phyloP scores from a whole-genome alignment of 2,329 filamentous ascomycete genomes.

The Alternaria incomplexa region DNA sequence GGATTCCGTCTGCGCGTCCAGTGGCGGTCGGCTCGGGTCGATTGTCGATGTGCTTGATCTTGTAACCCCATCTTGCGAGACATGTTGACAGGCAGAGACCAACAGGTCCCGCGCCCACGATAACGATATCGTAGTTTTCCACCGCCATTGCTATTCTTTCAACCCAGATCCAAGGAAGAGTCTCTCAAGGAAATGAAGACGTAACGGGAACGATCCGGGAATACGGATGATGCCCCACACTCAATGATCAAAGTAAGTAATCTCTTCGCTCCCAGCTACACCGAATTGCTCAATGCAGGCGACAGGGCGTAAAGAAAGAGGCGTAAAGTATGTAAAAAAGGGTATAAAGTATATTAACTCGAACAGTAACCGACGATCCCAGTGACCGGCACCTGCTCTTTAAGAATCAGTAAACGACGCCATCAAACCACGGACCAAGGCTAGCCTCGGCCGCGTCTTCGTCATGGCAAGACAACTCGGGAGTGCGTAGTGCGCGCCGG shows the following conservation, averaged over 20 bases:
- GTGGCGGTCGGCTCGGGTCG: slow-evolving; percentile 82
- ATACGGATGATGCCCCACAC: neutral
- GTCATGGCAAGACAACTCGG: slow-evolving; percentile 33
- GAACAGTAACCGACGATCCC: slow-evolving; percentile 1
- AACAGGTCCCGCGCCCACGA: slow-evolving; percentile 87
- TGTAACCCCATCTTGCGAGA: slow-evolving; percentile 91
- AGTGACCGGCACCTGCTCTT: slow-evolving; percentile 3
- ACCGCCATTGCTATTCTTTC: slow-evolving; percentile 17
- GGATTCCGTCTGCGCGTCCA: slow-evolving; percentile 88
- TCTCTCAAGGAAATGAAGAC: neutral
- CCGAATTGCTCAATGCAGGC: neutral
- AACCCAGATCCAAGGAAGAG: neutral
- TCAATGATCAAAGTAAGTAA: slow-evolving; percentile 10
- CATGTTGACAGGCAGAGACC: slow-evolving; percentile 88
- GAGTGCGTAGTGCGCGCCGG: slow-evolving; percentile 24
- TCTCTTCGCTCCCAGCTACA: neutral
- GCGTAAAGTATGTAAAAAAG: neutral
- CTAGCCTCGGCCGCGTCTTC: slow-evolving; percentile 16
- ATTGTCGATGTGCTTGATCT: slow-evolving; percentile 94
- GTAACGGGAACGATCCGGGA: neutral
- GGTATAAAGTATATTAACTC: neutral
- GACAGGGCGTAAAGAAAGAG: neutral
- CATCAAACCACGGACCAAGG: slow-evolving; percentile 13
- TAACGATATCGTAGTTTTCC: slow-evolving; percentile 72
- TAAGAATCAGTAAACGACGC: slow-evolving; percentile 15